phyloP scores from a whole-genome alignment of 2,329 filamentous ascomycete genomes.

The Aspergillus sergii region DNA sequence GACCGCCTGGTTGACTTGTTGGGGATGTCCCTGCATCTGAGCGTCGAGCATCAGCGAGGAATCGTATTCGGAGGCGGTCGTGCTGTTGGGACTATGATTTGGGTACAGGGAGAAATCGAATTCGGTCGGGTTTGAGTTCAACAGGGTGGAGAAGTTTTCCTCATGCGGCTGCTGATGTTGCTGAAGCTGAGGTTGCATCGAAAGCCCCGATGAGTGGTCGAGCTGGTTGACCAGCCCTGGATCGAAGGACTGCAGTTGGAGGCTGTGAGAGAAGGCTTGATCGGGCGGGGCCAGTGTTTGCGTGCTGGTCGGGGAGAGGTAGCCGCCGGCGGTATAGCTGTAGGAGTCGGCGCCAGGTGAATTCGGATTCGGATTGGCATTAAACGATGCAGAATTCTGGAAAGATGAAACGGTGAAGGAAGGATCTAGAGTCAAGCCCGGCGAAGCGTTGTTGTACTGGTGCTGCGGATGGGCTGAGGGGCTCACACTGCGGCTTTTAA shows the following conservation, averaged over 20 bases:
- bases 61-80: slow-evolving; percentile 38
- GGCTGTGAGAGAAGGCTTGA: slow-evolving; percentile 37
- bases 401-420: slow-evolving; percentile 29
- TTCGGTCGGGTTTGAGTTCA: slow-evolving; percentile 40
- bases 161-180: slow-evolving; percentile 20
- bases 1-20: slow-evolving; percentile 44
- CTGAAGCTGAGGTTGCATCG: slow-evolving; percentile 24
- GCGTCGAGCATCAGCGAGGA: slow-evolving; percentile 44
- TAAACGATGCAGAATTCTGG: slow-evolving; percentile 31
- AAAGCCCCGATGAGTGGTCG: slow-evolving; percentile 33
- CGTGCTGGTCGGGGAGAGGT: slow-evolving; percentile 33
- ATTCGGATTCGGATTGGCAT: slow-evolving; percentile 32
- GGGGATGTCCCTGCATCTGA: slow-evolving; percentile 39
- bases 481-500: slow-evolving; percentile 46
- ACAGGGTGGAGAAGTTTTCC: slow-evolving; percentile 42
- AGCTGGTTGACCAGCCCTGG: slow-evolving; percentile 39
- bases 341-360: slow-evolving; percentile 37
- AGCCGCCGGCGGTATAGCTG: slow-evolving; percentile 36
- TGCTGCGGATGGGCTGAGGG: slow-evolving; percentile 46
- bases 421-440: slow-evolving; percentile 39
- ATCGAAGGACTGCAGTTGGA: slow-evolving; percentile 42
- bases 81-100: slow-evolving; percentile 34
- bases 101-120: slow-evolving; percentile 46
- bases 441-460: slow-evolving; percentile 38
- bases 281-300: slow-evolving; percentile 35